Conservation (phyloP, 139 green algal species). For the Micromonas commoda region DNA sequence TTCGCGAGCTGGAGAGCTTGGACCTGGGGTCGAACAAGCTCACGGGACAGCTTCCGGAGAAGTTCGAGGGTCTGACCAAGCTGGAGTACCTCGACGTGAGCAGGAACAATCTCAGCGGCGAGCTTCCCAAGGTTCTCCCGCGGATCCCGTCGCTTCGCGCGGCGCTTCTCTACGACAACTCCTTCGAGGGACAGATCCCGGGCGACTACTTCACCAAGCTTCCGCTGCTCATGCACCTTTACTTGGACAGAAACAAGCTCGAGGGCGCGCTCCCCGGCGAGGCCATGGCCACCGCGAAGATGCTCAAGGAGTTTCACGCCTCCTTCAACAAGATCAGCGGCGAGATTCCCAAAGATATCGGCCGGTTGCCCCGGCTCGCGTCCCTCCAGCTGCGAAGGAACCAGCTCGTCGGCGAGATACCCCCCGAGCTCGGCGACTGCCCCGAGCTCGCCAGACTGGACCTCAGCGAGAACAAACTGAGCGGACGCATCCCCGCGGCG, state of each 20-base stretch:
- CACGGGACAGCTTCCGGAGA: background rate
- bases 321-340: background rate
- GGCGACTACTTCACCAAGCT: background rate
- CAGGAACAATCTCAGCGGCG: background rate
- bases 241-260: background rate
- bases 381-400: background rate
- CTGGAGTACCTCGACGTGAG: background rate
- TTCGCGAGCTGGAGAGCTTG: background rate
- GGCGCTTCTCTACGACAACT: background rate
- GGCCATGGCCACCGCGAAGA: background rate
- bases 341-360: background rate
- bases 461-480: background rate
- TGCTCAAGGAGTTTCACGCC: background rate
- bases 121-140: background rate
- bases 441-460: background rate
- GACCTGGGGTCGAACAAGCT: conserved; percentile 9
- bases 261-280: background rate
- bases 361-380: background rate
- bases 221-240: background rate
- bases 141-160: background rate
- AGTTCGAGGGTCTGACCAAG: background rate
- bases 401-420: background rate
- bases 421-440: background rate
- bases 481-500: background rate
- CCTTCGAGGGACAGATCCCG: background rate